Evolutionary conservation across 495 filamentous ascomycete species (phyloP).

Genomic region (Staphylotrichum longicolle): DNA sequence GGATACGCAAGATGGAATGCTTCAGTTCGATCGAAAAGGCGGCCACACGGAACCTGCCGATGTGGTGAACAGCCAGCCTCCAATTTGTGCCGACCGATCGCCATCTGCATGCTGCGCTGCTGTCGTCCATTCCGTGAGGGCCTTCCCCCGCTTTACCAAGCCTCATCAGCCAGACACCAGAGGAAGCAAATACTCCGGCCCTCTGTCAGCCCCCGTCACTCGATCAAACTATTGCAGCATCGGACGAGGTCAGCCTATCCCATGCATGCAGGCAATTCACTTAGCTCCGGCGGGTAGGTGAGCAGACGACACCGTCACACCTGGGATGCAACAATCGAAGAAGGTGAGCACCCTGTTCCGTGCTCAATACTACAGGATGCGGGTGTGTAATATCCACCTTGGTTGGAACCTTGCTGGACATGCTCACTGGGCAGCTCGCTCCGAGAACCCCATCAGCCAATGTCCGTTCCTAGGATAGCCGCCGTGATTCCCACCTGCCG

Average conservation of each 20-base stretch:
- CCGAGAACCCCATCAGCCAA: not conserved
- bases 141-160: no score
- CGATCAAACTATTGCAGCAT: not conserved
- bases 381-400: not conserved
- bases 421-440: not conserved
- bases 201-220: constrained; percentile 6
- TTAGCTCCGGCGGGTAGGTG: constrained; percentile 45
- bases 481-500: constrained; percentile 18
- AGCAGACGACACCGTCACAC: constrained; percentile 27
- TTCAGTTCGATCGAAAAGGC: no score
- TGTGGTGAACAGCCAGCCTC: no score
- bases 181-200: no score
- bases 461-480: constrained; percentile 20
- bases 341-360: not conserved
- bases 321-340: not conserved
- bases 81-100: not conserved
- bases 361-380: not conserved
- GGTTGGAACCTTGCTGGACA: not conserved
- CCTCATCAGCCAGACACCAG: no score
- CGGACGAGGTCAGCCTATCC: constrained; percentile 10
- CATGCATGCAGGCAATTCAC: constrained; percentile 39
- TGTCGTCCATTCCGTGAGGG: not conserved
- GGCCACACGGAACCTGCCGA: no score
- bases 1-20: no score
- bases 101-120: not conserved